Percentiles rank a stretch among this genome's conserved stretches.
Conservation (phyloP, 441 rosid genomes). For the Populus tomentosa region DNA sequence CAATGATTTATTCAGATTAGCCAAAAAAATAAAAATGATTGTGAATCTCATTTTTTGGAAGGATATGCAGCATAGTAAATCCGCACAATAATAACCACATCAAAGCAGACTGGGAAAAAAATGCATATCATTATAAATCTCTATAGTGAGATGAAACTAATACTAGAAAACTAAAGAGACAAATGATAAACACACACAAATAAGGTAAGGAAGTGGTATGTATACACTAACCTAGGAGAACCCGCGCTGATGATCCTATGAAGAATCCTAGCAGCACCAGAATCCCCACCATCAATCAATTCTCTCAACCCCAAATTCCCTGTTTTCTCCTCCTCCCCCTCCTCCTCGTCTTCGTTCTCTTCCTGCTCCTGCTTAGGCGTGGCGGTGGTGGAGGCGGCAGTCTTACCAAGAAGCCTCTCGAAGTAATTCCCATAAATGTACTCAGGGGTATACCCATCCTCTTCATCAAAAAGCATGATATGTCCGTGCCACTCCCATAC, state of each 20-base stretch:
- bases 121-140: neutral
- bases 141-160: neutral
- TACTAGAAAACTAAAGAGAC: neutral
- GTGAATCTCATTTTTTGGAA: neutral
- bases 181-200: neutral
- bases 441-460: conserved; percentile 77
- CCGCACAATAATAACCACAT: neutral
- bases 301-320: conserved; percentile 72
- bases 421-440: conserved; percentile 95
- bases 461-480: conserved; percentile 86
- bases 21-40: neutral
- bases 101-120: neutral
- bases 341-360: conserved; percentile 26
- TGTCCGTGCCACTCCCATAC: conserved; percentile 99
- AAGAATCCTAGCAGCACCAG: conserved; percentile 59
- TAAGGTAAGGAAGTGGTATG: neutral
- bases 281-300: conserved; percentile 55
- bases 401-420: conserved; percentile 69
- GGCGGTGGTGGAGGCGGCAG: neutral
- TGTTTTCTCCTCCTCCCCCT: conserved; percentile 29
- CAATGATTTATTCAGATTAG: neutral
- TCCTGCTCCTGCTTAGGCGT: conserved; percentile 11
- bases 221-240: conserved; percentile 45
- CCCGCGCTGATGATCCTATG: conserved; percentile 60
- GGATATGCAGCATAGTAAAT: neutral